These are phyloP conservation scores for Ustilago curta DNA, from an alignment of 1,284 basidiomycete genomes.

Conservation along the genomic window DNA sequence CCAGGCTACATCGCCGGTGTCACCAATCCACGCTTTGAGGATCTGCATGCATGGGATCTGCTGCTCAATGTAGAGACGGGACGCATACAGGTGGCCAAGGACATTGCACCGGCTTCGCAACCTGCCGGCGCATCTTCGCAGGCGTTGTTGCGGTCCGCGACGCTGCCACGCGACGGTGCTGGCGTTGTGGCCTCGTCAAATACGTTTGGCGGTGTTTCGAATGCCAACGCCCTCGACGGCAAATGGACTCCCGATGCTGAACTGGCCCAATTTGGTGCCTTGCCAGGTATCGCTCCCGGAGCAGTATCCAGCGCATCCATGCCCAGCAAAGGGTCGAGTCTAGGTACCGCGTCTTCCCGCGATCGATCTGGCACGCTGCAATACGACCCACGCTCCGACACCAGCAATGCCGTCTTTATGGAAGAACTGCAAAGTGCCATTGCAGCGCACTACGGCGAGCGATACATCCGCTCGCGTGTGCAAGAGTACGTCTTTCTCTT, in stretches of 20 bases:
- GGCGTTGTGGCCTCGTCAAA: conserved; percentile 4
- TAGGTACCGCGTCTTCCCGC: conserved; percentile 21
- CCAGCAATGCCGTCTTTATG: conserved; percentile 84
- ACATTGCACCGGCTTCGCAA: conserved; percentile 74
- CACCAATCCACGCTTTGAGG: conserved; percentile 94
- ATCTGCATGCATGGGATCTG: conserved; percentile 88
- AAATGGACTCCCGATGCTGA: conserved; percentile 23
- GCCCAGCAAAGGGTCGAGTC: conserved; percentile 25
- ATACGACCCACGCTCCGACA: conserved; percentile 66
- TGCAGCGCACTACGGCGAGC: conserved; percentile 81
- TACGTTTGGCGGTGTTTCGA: conserved; percentile 30
- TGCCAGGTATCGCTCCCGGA: conserved; percentile 10
- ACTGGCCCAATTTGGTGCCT: conserved; percentile 40
- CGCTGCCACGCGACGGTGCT: conserved; percentile 64
- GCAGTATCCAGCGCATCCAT: conserved; percentile 12
- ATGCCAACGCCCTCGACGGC: conserved; percentile 13
- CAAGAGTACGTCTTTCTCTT: conserved; percentile 82
- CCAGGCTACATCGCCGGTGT: conserved; percentile 94
- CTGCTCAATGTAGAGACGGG: conserved; percentile 89
- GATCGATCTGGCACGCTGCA: conserved; percentile 35
- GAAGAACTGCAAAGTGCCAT: conserved; percentile 86
- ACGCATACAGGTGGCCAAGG: conserved; percentile 84
- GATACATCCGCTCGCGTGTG: conserved; percentile 80
- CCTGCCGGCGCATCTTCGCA: conserved; percentile 16
- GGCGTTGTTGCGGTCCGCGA: conserved; percentile 20